phyloP scores from a whole-genome alignment of 495 filamentous ascomycete genomes.

The Xylaria grammica region DNA sequence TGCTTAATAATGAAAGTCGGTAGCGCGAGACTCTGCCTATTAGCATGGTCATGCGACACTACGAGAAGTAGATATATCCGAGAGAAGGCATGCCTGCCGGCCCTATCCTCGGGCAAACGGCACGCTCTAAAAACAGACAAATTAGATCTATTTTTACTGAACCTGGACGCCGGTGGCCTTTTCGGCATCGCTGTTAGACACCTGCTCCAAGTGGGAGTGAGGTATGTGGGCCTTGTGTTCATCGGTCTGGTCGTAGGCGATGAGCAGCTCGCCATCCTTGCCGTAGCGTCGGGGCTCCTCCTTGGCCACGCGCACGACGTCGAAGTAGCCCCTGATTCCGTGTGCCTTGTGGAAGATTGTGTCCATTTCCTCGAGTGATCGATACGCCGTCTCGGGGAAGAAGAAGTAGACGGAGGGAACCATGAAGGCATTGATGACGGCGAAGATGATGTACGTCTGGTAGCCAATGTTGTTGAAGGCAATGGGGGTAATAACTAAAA shows the following conservation, averaged over 20 bases:
- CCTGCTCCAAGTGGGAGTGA: constrained; percentile 20
- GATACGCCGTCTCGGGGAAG: constrained; percentile 76
- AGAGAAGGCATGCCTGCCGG: too few species aligned
- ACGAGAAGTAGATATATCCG: too few species aligned
- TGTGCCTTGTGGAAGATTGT: constrained; percentile 69
- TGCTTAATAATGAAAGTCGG: too few species aligned
- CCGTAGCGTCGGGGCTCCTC: constrained; percentile 72
- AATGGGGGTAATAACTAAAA: constrained; percentile 75
- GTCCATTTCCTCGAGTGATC: constrained; percentile 78
- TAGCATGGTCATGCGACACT: too few species aligned
- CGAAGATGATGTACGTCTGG: constrained; percentile 80
- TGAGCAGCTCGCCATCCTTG: constrained; percentile 69
- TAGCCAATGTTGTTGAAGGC: constrained; percentile 70
- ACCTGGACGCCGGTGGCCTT: constrained; percentile 21
- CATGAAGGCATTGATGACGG: constrained; percentile 75
- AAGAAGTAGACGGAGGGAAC: constrained; percentile 74
- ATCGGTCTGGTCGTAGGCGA: constrained; percentile 59
- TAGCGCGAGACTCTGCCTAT: too few species aligned
- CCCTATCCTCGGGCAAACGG: too few species aligned
- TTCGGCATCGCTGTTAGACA: constrained; percentile 26
- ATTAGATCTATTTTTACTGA: background rate
- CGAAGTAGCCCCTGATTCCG: constrained; percentile 56
- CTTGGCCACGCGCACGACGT: constrained; percentile 63
- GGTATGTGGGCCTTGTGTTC: constrained; percentile 36
- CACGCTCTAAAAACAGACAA: background rate